These are phyloP conservation scores for Fusarium penzigii DNA, from an alignment of 2,329 filamentous ascomycete genomes.

Conservation along the genomic window DNA sequence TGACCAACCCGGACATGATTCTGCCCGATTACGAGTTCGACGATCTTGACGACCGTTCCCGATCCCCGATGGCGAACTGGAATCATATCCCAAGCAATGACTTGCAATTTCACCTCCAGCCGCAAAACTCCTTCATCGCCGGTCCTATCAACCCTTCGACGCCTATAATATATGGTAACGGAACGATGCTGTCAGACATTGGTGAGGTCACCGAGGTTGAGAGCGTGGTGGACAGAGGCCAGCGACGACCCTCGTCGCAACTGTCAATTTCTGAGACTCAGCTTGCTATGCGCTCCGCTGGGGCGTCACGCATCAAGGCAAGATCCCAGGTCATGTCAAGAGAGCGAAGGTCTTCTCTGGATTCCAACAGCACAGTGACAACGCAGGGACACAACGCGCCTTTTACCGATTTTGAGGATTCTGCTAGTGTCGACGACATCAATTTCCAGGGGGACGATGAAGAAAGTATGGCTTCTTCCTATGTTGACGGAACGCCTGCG, in stretches of 20 bases:
- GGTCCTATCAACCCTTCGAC: slow-evolving; percentile 55
- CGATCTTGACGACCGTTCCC: slow-evolving; percentile 52
- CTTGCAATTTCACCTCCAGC: slow-evolving; percentile 44
- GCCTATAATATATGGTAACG: slow-evolving; percentile 69
- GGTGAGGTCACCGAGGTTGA: slow-evolving; percentile 58
- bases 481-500: slow-evolving; percentile 46
- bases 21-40: slow-evolving; percentile 71
- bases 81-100: slow-evolving; percentile 43
- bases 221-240: slow-evolving; percentile 46
- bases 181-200: slow-evolving; percentile 69
- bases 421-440: slow-evolving; percentile 63
- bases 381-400: slow-evolving; percentile 49
- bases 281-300: slow-evolving; percentile 44
- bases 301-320: slow-evolving; percentile 45
- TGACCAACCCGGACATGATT: slow-evolving; percentile 95
- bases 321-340: slow-evolving; percentile 45
- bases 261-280: slow-evolving; percentile 37
- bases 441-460: slow-evolving; percentile 69
- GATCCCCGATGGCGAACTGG: slow-evolving; percentile 55
- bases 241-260: slow-evolving; percentile 40
- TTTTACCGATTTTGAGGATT: slow-evolving; percentile 64
- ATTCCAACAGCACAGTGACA: slow-evolving; percentile 63
- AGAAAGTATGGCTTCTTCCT: slow-evolving; percentile 63
- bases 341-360: slow-evolving; percentile 56
- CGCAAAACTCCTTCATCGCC: slow-evolving; percentile 40